phyloP scores from a whole-genome alignment of 805 yeast genomes.

The Cyberlindnera bimundalis region DNA sequence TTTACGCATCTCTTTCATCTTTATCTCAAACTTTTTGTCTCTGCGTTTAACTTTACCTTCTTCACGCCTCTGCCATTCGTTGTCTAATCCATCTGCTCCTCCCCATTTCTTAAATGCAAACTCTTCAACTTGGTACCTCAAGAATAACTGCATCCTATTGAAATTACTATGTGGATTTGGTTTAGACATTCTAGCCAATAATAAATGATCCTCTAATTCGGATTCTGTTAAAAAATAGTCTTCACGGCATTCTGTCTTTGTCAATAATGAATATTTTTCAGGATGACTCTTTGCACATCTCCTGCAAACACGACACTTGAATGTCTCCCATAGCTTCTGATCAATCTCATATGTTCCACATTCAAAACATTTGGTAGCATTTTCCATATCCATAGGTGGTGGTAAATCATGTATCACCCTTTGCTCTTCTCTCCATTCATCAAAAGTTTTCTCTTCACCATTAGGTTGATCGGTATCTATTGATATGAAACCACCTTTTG shows the following conservation, averaged over 20 bases:
- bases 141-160: conserved; percentile 87
- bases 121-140: conserved; percentile 90
- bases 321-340: conserved; percentile 62
- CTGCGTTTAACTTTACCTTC: conserved; percentile 64
- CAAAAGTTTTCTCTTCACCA: conserved; percentile 39
- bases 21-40: conserved; percentile 75
- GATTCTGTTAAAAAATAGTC: conserved; percentile 94
- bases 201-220: conserved; percentile 66
- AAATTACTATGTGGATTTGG: conserved; percentile 92
- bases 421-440: conserved; percentile 49
- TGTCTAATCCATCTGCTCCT: conserved; percentile 79
- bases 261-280: conserved; percentile 84
- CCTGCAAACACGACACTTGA: conserved; percentile 74
- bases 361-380: conserved; percentile 80
- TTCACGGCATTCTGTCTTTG: conserved; percentile 92
- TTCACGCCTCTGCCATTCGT: conserved; percentile 89
- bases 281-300: conserved; percentile 70
- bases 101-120: conserved; percentile 96
- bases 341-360: conserved; percentile 83
- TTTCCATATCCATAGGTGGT: conserved; percentile 68
- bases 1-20: conserved; percentile 82
- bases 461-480: conserved; percentile 46
- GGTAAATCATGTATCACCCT: conserved; percentile 50
- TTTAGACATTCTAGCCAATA: conserved; percentile 77
- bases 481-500: conserved; percentile 65